Percentiles rank a stretch among this genome's conserved stretches.
These are phyloP conservation scores for Fibroporia radiculosa DNA, from an alignment of 768 basidiomycete genomes.

Conservation along the genomic window DNA sequence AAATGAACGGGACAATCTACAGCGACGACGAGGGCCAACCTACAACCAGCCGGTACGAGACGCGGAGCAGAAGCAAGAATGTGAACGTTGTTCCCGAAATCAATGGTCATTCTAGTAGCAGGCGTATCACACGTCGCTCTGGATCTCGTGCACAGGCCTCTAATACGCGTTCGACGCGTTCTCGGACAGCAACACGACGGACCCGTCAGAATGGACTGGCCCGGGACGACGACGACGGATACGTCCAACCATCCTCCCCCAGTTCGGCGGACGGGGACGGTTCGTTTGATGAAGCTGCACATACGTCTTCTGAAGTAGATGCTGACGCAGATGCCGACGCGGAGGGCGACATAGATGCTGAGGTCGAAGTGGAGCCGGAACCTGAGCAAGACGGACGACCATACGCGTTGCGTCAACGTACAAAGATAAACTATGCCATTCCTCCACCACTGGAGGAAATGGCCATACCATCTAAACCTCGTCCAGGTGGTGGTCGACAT, in stretches of 20 bases:
- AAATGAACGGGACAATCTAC: constrained; percentile 29
- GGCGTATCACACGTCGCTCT: constrained; percentile 22
- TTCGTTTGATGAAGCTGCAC: constrained; percentile 48
- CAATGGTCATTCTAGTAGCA: constrained; percentile 17
- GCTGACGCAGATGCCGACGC: constrained; percentile 31
- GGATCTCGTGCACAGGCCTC: constrained; percentile 15
- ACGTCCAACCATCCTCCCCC: constrained; percentile 40
- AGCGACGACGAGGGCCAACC: constrained; percentile 34
- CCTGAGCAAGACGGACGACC: constrained; percentile 48
- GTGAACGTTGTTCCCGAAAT: constrained; percentile 12
- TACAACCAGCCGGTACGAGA: constrained; percentile 25
- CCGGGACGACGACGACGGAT: constrained; percentile 43
- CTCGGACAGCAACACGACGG: constrained; percentile 11
- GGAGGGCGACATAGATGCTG: constrained; percentile 34
- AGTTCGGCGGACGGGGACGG: constrained; percentile 48
- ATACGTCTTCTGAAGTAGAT: constrained; percentile 30
- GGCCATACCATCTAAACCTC: constrained; percentile 32
- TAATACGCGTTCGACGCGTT: constrained; percentile 14
- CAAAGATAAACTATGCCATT: constrained; percentile 71
- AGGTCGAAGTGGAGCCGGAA: constrained; percentile 35
- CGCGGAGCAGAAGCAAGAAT: constrained; percentile 33
- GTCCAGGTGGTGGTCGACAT: constrained; percentile 12
- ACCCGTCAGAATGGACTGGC: constrained; percentile 18
- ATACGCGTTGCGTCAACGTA: constrained; percentile 59
- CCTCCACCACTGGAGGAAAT: constrained; percentile 77